A percentile compares a stretch with the other conserved stretches of the same genome.
These are phyloP conservation scores for Phalaenopsis equestris DNA, from an alignment of 106 monocot genomes.

Conservation along the genomic window DNA sequence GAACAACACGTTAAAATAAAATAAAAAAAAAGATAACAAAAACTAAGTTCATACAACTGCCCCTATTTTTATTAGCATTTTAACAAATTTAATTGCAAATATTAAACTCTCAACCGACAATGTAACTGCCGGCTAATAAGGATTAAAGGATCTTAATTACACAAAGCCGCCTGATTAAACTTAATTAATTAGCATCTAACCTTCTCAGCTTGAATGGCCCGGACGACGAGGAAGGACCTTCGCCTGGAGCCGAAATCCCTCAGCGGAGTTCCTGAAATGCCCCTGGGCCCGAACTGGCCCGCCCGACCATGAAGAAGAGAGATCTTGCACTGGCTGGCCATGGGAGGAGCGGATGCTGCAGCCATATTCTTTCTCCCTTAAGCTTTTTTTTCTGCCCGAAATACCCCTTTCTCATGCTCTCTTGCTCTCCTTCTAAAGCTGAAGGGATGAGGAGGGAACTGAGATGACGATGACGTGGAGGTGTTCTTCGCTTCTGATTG, in stretches of 20 bases:
- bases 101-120: no score
- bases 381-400: not conserved
- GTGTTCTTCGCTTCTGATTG: not conserved
- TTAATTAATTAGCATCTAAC: slow-evolving; percentile 14
- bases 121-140: no score
- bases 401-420: not conserved
- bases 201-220: slow-evolving; percentile 82
- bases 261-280: slow-evolving; percentile 52
- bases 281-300: slow-evolving; percentile 20
- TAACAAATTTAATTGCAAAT: no score
- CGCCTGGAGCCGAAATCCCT: slow-evolving; percentile 27
- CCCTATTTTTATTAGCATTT: no score
- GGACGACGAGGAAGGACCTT: slow-evolving; percentile 48
- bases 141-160: no score
- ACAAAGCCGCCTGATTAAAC: not conserved
- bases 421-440: not conserved
- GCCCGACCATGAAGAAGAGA: slow-evolving; percentile 22
- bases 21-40: no score
- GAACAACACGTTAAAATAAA: no score
- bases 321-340: slow-evolving; percentile 32
- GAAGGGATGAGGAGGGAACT: not conserved
- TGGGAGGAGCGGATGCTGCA: not conserved
- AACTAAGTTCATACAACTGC: no score
- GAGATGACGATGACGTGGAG: not conserved
- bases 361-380: not conserved